Conservation (phyloP, 2,329 filamentous ascomycete genomes). For the Beauveria bassiana region DNA sequence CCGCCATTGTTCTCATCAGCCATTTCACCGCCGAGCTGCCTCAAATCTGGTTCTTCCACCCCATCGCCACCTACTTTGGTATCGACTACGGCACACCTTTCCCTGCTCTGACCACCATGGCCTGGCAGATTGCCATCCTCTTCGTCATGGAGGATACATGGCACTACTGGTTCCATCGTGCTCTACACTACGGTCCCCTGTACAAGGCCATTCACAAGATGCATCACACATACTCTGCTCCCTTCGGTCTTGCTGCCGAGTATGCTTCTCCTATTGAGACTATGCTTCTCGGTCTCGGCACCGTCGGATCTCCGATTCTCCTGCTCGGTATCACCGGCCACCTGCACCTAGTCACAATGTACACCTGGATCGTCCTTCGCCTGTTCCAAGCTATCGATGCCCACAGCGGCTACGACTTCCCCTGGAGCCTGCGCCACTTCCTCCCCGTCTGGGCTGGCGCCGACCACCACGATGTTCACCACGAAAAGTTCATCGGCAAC, state of each 20-base stretch:
- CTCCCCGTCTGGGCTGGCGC: conserved; percentile 97
- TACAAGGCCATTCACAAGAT: conserved; percentile 99
- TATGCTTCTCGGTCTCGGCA: conserved; percentile 85
- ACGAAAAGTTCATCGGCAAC: conserved; percentile 98
- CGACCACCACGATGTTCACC: conserved; percentile 92
- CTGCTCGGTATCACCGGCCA: conserved; percentile 79
- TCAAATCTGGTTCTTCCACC: conserved; percentile 99
- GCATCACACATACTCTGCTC: conserved; percentile 96
- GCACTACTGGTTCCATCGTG: conserved; percentile 97
- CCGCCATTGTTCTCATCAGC: conserved; percentile 81
- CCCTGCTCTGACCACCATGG: conserved; percentile 77
- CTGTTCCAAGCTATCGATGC: conserved; percentile 97
- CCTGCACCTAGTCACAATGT: conserved; percentile 95
- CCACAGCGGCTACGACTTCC: conserved; percentile 97
- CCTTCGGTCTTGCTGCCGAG: conserved; percentile 92
- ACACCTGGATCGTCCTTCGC: conserved; percentile 86
- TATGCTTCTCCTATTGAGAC: conserved; percentile 97
- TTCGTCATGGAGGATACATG: conserved; percentile 94
- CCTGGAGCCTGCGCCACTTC: conserved; percentile 92
- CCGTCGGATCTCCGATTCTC: conserved; percentile 72
- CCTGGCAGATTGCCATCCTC: conserved; percentile 84
- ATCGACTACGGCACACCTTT: conserved; percentile 86
- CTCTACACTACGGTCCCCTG: conserved; percentile 86
- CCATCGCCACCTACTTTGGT: conserved; percentile 86
- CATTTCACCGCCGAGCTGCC: conserved; percentile 98